Conservation (phyloP, 75 land plant genomes). For the Ceratopteris richardii region DNA sequence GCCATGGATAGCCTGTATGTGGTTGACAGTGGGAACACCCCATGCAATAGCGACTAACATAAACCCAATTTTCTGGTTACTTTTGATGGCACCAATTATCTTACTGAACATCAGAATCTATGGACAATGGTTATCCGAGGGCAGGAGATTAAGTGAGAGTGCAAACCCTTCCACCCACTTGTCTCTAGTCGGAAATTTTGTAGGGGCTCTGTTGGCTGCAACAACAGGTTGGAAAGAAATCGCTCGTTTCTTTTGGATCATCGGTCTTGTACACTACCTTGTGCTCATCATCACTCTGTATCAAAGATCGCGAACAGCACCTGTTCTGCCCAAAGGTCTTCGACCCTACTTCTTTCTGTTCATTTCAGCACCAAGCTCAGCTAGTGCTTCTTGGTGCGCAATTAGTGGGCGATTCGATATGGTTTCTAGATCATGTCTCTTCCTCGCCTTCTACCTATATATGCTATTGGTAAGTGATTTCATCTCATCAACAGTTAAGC, state of each 20-base stretch:
- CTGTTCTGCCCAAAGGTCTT: conserved; percentile 25
- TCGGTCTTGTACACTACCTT: conserved; percentile 42
- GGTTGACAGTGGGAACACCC: conserved; percentile 55
- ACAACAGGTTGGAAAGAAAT: conserved; percentile 31
- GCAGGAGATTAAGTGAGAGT: conserved; percentile 23
- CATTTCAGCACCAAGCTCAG: conserved; percentile 38
- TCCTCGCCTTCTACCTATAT: conserved; percentile 35
- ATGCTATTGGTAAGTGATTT: conserved; percentile 30
- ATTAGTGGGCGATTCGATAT: conserved; percentile 33
- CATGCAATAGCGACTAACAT: conserved; percentile 26
- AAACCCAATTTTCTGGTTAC: conserved; percentile 20
- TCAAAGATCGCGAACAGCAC: conserved; percentile 32
- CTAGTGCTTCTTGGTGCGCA: conserved; percentile 29
- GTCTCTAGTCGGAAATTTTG: conserved; percentile 39
- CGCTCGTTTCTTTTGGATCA: conserved; percentile 37
- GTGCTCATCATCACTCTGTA: conserved; percentile 48
- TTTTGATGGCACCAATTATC: conserved; percentile 25
- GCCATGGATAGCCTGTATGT: conserved; percentile 65
- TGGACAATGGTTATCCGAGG: conserved; percentile 46
- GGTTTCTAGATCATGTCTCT: conserved; percentile 21
- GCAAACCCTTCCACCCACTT: conserved; percentile 44
- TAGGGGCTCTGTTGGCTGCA: conserved; percentile 34
- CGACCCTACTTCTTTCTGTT: conserved; percentile 40
- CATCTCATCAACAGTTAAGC: no score
- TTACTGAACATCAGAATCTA: conserved; percentile 38